Base-by-base conservation (phyloP, 1,139 yeast species). In the Ogataea hybrid region DNA sequence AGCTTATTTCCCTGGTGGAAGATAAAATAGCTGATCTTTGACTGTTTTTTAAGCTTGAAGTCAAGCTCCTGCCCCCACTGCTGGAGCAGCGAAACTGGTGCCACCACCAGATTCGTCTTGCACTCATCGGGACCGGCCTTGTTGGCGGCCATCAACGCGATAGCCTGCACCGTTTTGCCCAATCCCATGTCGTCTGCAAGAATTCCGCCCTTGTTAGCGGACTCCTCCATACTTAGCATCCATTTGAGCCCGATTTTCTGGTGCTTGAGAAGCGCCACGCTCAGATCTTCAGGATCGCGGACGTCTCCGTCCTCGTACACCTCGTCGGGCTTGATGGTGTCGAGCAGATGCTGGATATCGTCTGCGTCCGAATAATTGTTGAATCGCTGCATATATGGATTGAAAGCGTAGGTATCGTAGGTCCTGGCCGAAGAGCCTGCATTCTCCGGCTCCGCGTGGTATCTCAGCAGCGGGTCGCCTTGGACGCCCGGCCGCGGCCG, bases 121-220 rank as follows among this genome's bases (percentile, higher is more conserved):
- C 59, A 46, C 2, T 39, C 17, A 27, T 51, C 49, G 8, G 32
- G 35, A 0, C 84, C 69, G 9, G 39, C 38, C 44, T 67, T 69
- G 56, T 77, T 72, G 2, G 84, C 72, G 45, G 86, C 57, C 54
- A 88, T 79, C 36, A 87, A 61, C 0, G 95, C 79, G 35, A 87
- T 69, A 2, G 88, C 77, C 63, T 89, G 97, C 32, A 89, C 80
- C 0, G 97, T 89, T 62, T 89, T 90, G 47, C 96, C 97, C 25
- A 89, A 68, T 25, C 96, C 97, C 97, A 89, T 89, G 66, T 86
- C 96, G 65, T 89, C 97, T 0, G 96, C 96, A 30, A 89, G 65
- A 23, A 89, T 73, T 2, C 96, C 96, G 21, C 97, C 97, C 48
- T 73, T 73, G 39, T 68, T 70, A 23, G 59, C 63, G 3, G 73